Evolutionary conservation across 2,329 filamentous ascomycete species (phyloP).

Genomic region (Xylariaceae sp.): DNA sequence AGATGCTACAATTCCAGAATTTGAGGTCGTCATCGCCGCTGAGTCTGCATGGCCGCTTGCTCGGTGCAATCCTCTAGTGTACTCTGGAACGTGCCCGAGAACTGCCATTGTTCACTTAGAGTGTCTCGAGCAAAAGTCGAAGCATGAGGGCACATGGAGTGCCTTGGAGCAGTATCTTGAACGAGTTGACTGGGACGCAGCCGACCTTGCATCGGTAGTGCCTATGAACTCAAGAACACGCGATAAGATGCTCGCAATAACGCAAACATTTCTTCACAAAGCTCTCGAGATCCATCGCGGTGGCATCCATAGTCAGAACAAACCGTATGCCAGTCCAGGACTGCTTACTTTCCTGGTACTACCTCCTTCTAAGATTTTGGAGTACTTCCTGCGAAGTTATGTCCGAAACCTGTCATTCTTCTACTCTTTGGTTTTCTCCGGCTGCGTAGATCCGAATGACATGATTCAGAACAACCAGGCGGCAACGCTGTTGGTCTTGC

Average conservation of each 20-base stretch:
- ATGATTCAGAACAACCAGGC: constrained; percentile 65
- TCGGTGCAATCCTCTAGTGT: constrained; percentile 46
- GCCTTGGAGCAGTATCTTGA: constrained; percentile 43
- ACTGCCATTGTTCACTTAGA: constrained; percentile 53
- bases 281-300: constrained; percentile 66
- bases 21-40: constrained; percentile 45
- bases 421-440: constrained; percentile 60
- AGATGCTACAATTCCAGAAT: constrained; percentile 41
- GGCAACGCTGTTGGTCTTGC: constrained; percentile 62
- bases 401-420: constrained; percentile 65
- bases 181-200: constrained; percentile 35
- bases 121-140: constrained; percentile 49
- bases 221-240: constrained; percentile 51
- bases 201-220: constrained; percentile 41
- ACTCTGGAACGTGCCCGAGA: constrained; percentile 44
- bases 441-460: constrained; percentile 63
- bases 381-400: constrained; percentile 66
- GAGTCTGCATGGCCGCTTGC: constrained; percentile 52
- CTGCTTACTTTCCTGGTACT: constrained; percentile 63
- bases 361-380: constrained; percentile 63
- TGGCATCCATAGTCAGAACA: constrained; percentile 40
- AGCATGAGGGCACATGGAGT: constrained; percentile 46
- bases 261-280: constrained; percentile 67
- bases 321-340: constrained; percentile 45
- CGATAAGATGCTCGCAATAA: constrained; percentile 70